A percentile compares a stretch with the other conserved stretches of the same genome.
Evolutionary conservation across 495 filamentous ascomycete species (phyloP).

Genomic region (Hypoxylon perforatum): DNA sequence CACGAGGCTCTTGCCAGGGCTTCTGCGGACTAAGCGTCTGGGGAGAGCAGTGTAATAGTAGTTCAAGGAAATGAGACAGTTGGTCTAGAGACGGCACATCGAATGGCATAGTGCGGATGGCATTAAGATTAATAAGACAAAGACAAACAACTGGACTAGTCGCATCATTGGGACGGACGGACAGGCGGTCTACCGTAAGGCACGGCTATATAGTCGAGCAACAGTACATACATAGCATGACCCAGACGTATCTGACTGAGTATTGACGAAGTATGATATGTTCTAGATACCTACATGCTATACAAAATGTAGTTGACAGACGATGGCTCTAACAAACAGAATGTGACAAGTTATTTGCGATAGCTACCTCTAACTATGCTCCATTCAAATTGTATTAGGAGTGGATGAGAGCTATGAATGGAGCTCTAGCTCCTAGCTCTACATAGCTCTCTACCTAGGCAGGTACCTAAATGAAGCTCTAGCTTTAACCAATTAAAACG

Average conservation of each 20-base stretch:
- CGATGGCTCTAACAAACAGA: constrained; percentile 2
- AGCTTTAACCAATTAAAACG: constrained; percentile 15
- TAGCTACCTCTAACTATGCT: too few relatives aligned
- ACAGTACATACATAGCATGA: background rate
- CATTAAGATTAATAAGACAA: background rate
- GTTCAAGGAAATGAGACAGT: constrained; percentile 5
- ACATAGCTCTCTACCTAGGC: too few relatives aligned
- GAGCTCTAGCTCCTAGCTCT: too few relatives aligned
- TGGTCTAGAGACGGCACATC: background rate
- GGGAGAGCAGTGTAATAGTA: constrained; percentile 10
- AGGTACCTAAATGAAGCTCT: background rate
- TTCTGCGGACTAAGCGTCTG: constrained; percentile 69
- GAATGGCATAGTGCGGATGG: background rate
- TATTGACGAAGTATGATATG: too few relatives aligned
- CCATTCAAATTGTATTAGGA: too few relatives aligned
- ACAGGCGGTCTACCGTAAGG: too few relatives aligned
- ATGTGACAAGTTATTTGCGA: too few relatives aligned
- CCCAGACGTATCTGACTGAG: background rate
- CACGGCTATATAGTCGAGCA: too few relatives aligned
- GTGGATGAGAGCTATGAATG: too few relatives aligned
- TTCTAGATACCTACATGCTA: background rate
- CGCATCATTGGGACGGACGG: too few relatives aligned
- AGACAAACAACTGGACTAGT: too few relatives aligned
- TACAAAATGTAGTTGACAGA: too few relatives aligned
- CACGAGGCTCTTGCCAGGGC: constrained; percentile 85